Conservation (phyloP, 306 rosid species). For the Datisca glomerata region DNA sequence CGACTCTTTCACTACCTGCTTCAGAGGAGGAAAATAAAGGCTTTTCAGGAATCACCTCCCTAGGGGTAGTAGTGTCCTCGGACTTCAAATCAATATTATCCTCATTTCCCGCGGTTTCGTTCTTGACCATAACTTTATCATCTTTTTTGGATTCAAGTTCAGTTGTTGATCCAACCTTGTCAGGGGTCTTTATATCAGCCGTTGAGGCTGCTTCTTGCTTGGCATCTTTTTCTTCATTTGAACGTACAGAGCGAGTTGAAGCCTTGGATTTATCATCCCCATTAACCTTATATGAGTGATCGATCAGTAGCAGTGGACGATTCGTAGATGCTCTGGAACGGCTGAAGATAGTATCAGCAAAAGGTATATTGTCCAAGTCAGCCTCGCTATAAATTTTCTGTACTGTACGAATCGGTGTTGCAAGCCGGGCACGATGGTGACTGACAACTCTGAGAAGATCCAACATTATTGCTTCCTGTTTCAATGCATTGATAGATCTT, state of each 20-base stretch:
- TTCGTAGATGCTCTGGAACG: conserved; percentile 37
- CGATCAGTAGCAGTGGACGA: conserved; percentile 63
- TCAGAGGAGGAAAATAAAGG: conserved; percentile 19
- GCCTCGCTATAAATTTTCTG: conserved; percentile 70
- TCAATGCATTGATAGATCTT: too few species aligned
- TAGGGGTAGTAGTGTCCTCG: conserved; percentile 23
- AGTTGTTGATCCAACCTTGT: conserved; percentile 4
- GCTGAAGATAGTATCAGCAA: conserved; percentile 52
- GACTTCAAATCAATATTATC: conserved; percentile 20
- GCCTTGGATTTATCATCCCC: conserved; percentile 65
- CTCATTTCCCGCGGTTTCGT: conserved; percentile 31
- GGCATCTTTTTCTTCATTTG: conserved; percentile 55
- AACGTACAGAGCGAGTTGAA: conserved; percentile 32
- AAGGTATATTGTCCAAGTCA: conserved; percentile 66
- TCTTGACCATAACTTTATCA: conserved; percentile 28
- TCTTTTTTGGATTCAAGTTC: conserved; percentile 30
- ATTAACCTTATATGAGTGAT: conserved; percentile 63
- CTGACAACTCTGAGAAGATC: conserved; percentile 95
- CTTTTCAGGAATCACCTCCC: conserved; percentile 18
- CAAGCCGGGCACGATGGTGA: conserved; percentile 88
- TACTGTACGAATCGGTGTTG: conserved; percentile 95
- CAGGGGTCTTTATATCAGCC: conserved; percentile 20
- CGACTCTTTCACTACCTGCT: conserved; percentile 28
- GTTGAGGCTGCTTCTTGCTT: conserved; percentile 33
- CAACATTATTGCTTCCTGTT: conserved; percentile 87